phyloP scores from a whole-genome alignment of 2,329 filamentous ascomycete genomes.

The Phialophora chinensis region DNA sequence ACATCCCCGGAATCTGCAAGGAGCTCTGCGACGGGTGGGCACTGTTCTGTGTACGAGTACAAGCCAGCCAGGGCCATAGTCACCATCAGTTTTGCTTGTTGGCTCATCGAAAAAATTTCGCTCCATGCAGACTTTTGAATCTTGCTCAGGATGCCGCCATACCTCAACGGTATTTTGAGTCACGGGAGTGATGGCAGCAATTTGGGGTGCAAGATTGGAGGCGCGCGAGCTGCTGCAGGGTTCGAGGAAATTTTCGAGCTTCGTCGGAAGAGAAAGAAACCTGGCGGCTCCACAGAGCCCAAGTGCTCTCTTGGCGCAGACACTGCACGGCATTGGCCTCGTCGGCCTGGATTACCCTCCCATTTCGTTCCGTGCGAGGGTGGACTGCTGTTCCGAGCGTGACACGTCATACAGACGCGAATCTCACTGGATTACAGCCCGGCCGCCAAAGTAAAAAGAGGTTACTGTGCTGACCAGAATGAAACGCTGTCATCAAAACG shows the following conservation, averaged over 20 bases:
- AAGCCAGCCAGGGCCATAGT: not conserved
- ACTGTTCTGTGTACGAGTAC: not conserved
- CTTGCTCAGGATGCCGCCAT: constrained; percentile 4
- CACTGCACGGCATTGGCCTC: constrained; percentile 7
- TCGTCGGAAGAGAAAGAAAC: not conserved
- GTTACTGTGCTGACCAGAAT: constrained; percentile 16
- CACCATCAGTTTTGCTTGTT: not conserved
- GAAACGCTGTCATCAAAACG: constrained; percentile 12
- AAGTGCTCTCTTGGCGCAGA: not conserved
- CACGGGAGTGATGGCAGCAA: not conserved
- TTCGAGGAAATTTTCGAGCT: constrained; percentile 5
- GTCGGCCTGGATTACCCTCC: constrained; percentile 6
- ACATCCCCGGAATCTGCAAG: not conserved
- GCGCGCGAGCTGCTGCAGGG: not conserved
- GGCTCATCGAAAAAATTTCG: not conserved
- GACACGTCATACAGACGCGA: constrained; percentile 14
- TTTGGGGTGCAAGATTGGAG: not conserved
- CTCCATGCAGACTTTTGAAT: not conserved
- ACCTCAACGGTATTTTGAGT: not conserved
- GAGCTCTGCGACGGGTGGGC: not conserved
- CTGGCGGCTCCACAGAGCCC: constrained; percentile 5
- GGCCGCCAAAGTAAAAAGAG: constrained; percentile 9
- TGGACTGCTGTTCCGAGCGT: constrained; percentile 14
- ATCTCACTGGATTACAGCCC: constrained; percentile 10
- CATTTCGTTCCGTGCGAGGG: constrained; percentile 12